These are phyloP conservation scores for Pseudocercospora musae DNA, from an alignment of 2,329 filamentous ascomycete genomes.

Conservation along the genomic window DNA sequence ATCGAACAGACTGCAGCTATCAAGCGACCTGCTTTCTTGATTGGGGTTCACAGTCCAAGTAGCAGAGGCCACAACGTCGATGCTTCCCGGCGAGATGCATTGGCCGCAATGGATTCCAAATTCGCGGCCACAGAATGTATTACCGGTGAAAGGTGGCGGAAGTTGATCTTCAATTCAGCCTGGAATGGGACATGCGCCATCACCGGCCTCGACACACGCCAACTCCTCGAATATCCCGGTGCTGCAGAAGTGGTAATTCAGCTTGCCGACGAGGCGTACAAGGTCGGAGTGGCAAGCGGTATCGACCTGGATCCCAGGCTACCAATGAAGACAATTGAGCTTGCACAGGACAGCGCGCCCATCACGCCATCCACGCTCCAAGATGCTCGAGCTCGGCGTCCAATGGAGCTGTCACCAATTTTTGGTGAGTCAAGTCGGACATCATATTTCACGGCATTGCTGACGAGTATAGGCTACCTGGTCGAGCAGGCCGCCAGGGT, in stretches of 20 bases:
- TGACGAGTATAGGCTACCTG: constrained; percentile 10
- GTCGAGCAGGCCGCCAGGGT: constrained; percentile 15
- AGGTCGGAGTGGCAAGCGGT: constrained; percentile 19
- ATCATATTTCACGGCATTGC: not conserved
- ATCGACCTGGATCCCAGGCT: constrained; percentile 15
- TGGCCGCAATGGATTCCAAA: constrained; percentile 19
- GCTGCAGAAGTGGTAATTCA: constrained; percentile 15
- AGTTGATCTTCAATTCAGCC: constrained; percentile 26
- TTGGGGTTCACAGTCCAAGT: constrained; percentile 11
- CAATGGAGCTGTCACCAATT: constrained; percentile 25
- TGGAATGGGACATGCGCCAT: constrained; percentile 25
- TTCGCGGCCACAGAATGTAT: constrained; percentile 20
- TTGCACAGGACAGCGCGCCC: constrained; percentile 16
- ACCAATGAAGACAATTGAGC: constrained; percentile 14
- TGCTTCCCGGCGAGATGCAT: constrained; percentile 6
- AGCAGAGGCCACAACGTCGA: not conserved
- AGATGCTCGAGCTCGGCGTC: constrained; percentile 22
- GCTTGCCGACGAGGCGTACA: constrained; percentile 22
- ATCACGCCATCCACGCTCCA: constrained; percentile 28
- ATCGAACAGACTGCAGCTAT: constrained; percentile 22
- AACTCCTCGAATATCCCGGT: constrained; percentile 14
- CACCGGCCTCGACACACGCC: constrained; percentile 23
- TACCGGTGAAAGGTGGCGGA: constrained; percentile 25
- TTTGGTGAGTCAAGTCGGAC: constrained; percentile 17
- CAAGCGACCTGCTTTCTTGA: constrained; percentile 19